Conservation (phyloP, 2,329 filamentous ascomycete genomes). For the Penicillium janthinellum region DNA sequence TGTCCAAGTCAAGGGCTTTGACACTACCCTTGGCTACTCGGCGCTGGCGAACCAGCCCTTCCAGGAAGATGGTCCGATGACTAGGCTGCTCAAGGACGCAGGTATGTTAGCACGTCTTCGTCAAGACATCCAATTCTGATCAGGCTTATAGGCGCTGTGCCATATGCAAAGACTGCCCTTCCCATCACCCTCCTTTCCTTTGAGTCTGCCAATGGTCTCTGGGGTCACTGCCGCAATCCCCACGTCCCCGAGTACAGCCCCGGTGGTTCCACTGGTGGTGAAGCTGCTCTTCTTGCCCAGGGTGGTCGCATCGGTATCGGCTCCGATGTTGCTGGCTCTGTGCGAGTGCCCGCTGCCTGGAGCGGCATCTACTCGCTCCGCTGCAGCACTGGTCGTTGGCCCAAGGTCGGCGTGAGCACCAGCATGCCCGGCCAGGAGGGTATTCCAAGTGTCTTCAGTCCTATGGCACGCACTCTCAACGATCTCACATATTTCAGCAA, state of each 20-base stretch:
- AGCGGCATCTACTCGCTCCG: constrained; percentile 84
- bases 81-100: constrained; percentile 78
- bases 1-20: constrained; percentile 78
- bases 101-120: constrained; percentile 41
- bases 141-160: constrained; percentile 67
- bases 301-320: constrained; percentile 86
- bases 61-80: constrained; percentile 68
- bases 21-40: constrained; percentile 80
- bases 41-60: constrained; percentile 68
- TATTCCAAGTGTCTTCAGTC: constrained; percentile 83
- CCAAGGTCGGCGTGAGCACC: constrained; percentile 78
- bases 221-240: constrained; percentile 80
- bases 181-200: constrained; percentile 86
- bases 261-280: constrained; percentile 84
- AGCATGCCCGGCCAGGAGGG: constrained; percentile 94
- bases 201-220: constrained; percentile 77
- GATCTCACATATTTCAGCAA: constrained; percentile 85
- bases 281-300: constrained; percentile 77
- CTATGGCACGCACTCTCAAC: constrained; percentile 83
- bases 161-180: constrained; percentile 90
- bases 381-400: constrained; percentile 88
- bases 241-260: constrained; percentile 83
- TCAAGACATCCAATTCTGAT: constrained; percentile 6
- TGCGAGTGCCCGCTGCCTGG: constrained; percentile 84
- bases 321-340: constrained; percentile 86